Evolutionary conservation across 345 rosid species (phyloP), one percentile per base, ranked within the genome.

Genomic region (Lumnitzera littorea): DNA sequence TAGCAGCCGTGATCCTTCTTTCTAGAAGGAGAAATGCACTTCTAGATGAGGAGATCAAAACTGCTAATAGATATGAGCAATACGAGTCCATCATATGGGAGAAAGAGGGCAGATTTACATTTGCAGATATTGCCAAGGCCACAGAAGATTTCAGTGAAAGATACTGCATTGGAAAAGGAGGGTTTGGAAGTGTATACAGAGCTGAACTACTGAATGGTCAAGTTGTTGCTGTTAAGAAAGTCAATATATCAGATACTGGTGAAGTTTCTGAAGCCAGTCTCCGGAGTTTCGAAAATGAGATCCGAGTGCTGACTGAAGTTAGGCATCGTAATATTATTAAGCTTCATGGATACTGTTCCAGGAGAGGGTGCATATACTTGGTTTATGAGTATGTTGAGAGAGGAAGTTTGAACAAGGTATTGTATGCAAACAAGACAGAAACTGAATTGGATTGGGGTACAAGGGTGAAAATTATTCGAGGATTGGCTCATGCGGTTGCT

Each of bases 401-500:
- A 48, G 88, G 91, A 4, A 87, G 88, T 55, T 50, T 87, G 66
- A 69, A 70, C 8, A 74, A 69, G 17, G 78, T 79, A 2, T n/a
- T 87, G 70, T 72, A 77, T 27, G 80, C 73, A 4, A 57, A 11
- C n/a, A 72, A 72, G 69, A 82, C 67, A 11, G 70, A 54, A 62
- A 10, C 15, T 16, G 76, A 65, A 56, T 65, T 87, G 36, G 80
- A 57, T 49, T 84, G 88, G 91, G 64, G 58, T 23, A 60, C 50
- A 6, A 67, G 88, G 69, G 63, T 80, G 65, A 80, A 64, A 43
- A 69, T 84, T 24, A 84, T 82, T 24, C 69, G 47, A 67, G 88
- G 88, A 48, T 46, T 87, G 61, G 91, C 95, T 72, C 86, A 87
- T 50, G 91, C 95, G 51, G 23, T 84, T 52, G 77, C 91, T 52